Evolutionary conservation across 257 asterid species (phyloP).

Genomic region (Nicotiana tomentosiformis): DNA sequence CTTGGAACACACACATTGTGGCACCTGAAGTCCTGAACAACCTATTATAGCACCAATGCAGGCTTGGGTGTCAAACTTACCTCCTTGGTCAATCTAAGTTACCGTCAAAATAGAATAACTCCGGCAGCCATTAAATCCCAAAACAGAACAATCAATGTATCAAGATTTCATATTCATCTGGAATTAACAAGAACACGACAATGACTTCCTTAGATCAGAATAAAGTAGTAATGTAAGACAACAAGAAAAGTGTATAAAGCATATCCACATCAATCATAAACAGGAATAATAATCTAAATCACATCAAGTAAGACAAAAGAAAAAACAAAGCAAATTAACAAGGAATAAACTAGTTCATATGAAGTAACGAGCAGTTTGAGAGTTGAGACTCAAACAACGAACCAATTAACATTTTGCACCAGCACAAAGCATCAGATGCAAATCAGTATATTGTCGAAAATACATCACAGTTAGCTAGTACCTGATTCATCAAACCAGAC

Average conservation of each 20-base stretch:
- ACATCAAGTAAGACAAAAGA: background rate
- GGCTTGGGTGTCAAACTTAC: constrained; percentile 1
- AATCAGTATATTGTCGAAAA: background rate
- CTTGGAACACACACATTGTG: background rate
- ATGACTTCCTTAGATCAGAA: constrained; percentile 4
- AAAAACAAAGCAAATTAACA: background rate
- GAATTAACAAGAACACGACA: background rate
- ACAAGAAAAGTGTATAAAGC: background rate
- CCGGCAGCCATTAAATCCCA: constrained; percentile 4
- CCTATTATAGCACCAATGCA: constrained; percentile 2
- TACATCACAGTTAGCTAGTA: background rate
- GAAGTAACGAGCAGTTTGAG: background rate
- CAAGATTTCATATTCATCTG: constrained; percentile 9
- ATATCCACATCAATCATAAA: background rate
- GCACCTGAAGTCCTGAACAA: background rate
- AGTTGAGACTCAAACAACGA: background rate
- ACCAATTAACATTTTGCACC: background rate
- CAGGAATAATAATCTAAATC: background rate
- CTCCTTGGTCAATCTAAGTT: background rate
- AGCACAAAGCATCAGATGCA: background rate
- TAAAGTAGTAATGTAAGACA: background rate
- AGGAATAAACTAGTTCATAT: background rate
- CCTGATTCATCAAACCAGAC: constrained; percentile 17
- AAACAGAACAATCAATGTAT: constrained; percentile 2
- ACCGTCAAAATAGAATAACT: background rate